A percentile compares a stretch with the other conserved stretches of the same genome.
phyloP scores from a whole-genome alignment of 495 filamentous ascomycete genomes.

The Coniosporium apollinis region DNA sequence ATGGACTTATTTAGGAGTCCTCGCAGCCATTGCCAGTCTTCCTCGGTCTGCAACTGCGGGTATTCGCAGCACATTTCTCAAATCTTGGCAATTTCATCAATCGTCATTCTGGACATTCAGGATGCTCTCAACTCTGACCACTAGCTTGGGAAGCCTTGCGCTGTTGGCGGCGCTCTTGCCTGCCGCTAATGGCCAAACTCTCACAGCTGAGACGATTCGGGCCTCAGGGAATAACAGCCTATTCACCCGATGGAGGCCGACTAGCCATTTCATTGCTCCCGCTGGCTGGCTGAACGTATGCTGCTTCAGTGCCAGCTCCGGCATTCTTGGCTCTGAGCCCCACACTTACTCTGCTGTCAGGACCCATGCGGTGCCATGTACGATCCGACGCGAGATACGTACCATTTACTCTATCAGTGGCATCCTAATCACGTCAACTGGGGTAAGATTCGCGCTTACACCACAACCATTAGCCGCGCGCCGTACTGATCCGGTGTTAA shows the following conservation, averaged over 20 bases:
- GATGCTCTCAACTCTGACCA: too few species aligned
- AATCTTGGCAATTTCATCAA: too few species aligned
- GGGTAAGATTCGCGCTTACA: too few species aligned
- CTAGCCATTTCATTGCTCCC: slow-evolving; percentile 33
- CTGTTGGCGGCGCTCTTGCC: too few species aligned
- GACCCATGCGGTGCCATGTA: slow-evolving; percentile 41
- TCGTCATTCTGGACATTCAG: too few species aligned
- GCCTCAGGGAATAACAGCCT: slow-evolving; percentile 22
- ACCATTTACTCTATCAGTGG: slow-evolving; percentile 26
- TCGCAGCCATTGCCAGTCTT: too few species aligned
- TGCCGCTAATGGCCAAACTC: too few species aligned
- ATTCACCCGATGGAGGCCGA: slow-evolving; percentile 31
- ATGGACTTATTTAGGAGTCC: too few species aligned
- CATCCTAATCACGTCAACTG: slow-evolving; percentile 26
- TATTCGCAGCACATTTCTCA: too few species aligned
- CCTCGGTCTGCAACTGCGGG: too few species aligned
- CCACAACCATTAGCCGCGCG: background rate
- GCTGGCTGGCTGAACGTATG: slow-evolving; percentile 36
- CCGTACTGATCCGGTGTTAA: background rate
- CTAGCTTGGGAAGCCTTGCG: too few species aligned
- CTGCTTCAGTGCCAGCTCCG: slow-evolving; percentile 1
- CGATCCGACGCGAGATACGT: slow-evolving; percentile 27
- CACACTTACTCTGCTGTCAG: slow-evolving; percentile 1
- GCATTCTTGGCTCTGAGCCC: background rate
- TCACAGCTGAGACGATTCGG: slow-evolving; percentile 12